Base-by-base conservation (phyloP, 108 stramenopile genomes). In the Pseudonitzschia multiseries region DNA sequence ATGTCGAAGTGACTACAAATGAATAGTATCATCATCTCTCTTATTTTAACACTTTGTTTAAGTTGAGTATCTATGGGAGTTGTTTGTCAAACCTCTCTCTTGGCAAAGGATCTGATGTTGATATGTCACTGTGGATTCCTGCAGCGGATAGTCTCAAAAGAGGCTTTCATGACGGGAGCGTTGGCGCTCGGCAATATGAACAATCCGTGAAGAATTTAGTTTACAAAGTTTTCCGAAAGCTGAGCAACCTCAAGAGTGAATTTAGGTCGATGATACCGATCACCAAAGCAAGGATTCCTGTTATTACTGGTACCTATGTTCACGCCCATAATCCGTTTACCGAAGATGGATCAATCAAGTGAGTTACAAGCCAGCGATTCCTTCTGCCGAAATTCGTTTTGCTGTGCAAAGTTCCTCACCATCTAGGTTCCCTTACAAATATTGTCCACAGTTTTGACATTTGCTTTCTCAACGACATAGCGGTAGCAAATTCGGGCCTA, bases 401-500 rank as follows among this genome's bases (percentile, higher is more conserved):
- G 36, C 15, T 33, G 8, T 40, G 26, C 32, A 31, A 40, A 41
- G n/a, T 27, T 27, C 33, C 27, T 69, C 57, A 54, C 24, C 64
- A 26, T 43, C n/a, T 56, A 26, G 22, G 13, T 63, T 4, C 56
- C 57, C 27, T 22, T 22, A 14, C 73, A 20, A 33, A 41, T 28
- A 14, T 24, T 59, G 26, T 18, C 26, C 12, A 18, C 43, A 79
- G 81, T 51, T 92, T 92, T 80, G 94, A 95, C 68, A 74, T 95
- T 56, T 95, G 94, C 73, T 92, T 95, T 53, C 70, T 88, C 61
- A 95, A 95, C 71, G 91, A 95, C 40, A 88, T 92, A 65, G 91
- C 93, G 4, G 93, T 95, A 0, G 87, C 75, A 26, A 95, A 95
- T 70, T 90, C 89, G 0, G 69, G 71, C 0, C 68, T 95, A 9